Evolutionary conservation across 371 early-diverging fungal species (phyloP).

Genomic region (Nematocida major): DNA sequence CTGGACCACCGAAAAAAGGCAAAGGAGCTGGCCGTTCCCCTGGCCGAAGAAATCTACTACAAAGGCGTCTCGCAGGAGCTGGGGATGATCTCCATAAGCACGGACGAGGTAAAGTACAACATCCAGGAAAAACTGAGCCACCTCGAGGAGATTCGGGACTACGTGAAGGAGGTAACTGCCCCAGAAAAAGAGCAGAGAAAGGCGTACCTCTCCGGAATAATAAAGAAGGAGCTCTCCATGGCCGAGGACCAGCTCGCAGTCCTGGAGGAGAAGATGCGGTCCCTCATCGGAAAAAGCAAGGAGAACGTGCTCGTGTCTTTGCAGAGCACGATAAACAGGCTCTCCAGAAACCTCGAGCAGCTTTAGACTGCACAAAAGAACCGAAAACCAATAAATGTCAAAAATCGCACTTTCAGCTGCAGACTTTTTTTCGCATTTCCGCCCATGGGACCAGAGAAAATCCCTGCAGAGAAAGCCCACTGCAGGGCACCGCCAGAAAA

Average conservation of each 20-base stretch:
- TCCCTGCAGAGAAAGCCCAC: too few relatives aligned
- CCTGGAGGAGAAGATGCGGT: slow-evolving; percentile 18
- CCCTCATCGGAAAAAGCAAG: not conserved
- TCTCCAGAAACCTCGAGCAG: slow-evolving; percentile 19
- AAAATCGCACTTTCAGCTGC: too few relatives aligned
- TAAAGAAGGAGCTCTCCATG: slow-evolving; percentile 3
- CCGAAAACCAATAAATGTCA: too few relatives aligned
- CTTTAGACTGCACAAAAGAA: slow-evolving; percentile 1
- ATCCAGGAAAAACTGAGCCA: slow-evolving; percentile 23
- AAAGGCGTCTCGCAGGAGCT: slow-evolving; percentile 32
- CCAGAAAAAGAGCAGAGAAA: not conserved
- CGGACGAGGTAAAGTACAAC: slow-evolving; percentile 37
- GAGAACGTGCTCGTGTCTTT: slow-evolving; percentile 21
- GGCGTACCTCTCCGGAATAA: slow-evolving; percentile 10
- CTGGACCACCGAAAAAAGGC: slow-evolving; percentile 12
- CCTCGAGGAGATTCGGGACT: slow-evolving; percentile 31
- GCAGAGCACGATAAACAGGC: slow-evolving; percentile 6
- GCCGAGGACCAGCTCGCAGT: slow-evolving; percentile 17
- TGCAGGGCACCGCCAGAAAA: too few relatives aligned
- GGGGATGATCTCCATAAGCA: slow-evolving; percentile 22
- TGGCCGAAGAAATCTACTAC: slow-evolving; percentile 38
- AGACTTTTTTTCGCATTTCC: too few relatives aligned
- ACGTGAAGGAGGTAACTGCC: not conserved
- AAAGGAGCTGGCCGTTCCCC: not conserved
- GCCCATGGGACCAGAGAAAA: too few relatives aligned